Base-by-base conservation (phyloP, 179 eudicot species). In the Amaranthus tricolor region DNA sequence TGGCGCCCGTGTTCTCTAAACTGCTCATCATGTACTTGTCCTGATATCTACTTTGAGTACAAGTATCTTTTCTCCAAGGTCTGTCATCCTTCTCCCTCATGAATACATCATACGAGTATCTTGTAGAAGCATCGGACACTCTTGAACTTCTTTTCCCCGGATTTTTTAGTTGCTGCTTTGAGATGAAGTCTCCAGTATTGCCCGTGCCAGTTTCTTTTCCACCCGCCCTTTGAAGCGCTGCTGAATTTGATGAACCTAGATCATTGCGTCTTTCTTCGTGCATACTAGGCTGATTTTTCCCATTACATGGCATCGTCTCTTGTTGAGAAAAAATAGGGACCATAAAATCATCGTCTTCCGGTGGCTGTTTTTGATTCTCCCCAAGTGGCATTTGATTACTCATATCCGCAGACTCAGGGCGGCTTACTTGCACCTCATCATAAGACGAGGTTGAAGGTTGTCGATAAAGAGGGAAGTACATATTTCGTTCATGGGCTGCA, bases 251-350 rank as follows among this genome's bases (percentile, higher is more conserved):
- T 79, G 86, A 82, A 60, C 74, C 74, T 61, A 77, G 74, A 71
- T 79, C 74, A 60, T 75, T 63, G 50, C 62, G 58, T 72, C 77
- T 81, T 75, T 74, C 89, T 59, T 70, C 67, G 49, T 82, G 79
- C 56, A 49, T 65, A 66, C 62, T 71, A 47, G 79, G 69, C 62
- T 65, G 73, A 69, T 67, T 72, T 68, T 74, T 77, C 53, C 79
- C 75, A 48, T 51, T 58, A 64, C 73, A 79, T 62, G 68, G 85
- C 79, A 58, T 78, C 14, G 66, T 77, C 40, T 53, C 81, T n/a
- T 90, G 68, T 64, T 84, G 88, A 78, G 86, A 78, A 71, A 89
- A 93, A 57, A 89, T 80, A 56, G 99, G 99, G 76, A 95, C 99
- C 66, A 70, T 75, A 78, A 87, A 95, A 76, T 95, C 97, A 74